Percentiles rank a stretch among this genome's conserved stretches.
phyloP scores from a whole-genome alignment of 225 moss, liverwort and hornwort genomes.

The Anthoceros angustus region DNA sequence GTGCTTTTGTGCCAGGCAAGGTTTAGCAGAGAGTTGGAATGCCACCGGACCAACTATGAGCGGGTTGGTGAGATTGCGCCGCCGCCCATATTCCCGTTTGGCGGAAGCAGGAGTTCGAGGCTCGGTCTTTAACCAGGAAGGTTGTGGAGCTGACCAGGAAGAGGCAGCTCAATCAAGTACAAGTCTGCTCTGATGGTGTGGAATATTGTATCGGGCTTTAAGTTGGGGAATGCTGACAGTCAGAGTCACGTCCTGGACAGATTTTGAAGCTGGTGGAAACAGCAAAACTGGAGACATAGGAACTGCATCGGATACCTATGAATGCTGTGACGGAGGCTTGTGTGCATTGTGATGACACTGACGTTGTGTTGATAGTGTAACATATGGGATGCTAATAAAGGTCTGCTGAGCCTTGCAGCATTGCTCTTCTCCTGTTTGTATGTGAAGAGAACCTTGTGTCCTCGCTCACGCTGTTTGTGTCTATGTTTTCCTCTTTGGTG shows the following conservation, averaged over 20 bases:
- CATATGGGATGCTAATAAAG: constrained; percentile 83
- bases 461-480: neutral
- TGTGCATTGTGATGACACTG: constrained; percentile 55
- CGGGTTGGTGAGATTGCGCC: constrained; percentile 18
- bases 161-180: constrained; percentile 57
- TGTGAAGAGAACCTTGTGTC: constrained; percentile 6
- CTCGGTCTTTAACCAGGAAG: constrained; percentile 51
- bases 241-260: constrained; percentile 16
- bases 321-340: constrained; percentile 70
- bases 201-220: neutral
- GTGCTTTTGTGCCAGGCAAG: neutral
- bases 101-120: constrained; percentile 72
- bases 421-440: neutral
- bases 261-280: constrained; percentile 59
- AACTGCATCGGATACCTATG: constrained; percentile 54
- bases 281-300: constrained; percentile 42
- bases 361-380: constrained; percentile 83
- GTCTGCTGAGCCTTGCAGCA: constrained; percentile 17
- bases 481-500: neutral
- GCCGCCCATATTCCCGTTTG: constrained; percentile 66
- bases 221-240: neutral
- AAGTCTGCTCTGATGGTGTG: constrained; percentile 8
- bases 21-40: neutral
- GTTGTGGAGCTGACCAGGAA: constrained; percentile 62
- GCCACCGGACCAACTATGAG: constrained; percentile 1